These are phyloP conservation scores for Phyllosticta capitalensis DNA, from an alignment of 2,329 filamentous ascomycete species.

Conservation along the genomic window DNA sequence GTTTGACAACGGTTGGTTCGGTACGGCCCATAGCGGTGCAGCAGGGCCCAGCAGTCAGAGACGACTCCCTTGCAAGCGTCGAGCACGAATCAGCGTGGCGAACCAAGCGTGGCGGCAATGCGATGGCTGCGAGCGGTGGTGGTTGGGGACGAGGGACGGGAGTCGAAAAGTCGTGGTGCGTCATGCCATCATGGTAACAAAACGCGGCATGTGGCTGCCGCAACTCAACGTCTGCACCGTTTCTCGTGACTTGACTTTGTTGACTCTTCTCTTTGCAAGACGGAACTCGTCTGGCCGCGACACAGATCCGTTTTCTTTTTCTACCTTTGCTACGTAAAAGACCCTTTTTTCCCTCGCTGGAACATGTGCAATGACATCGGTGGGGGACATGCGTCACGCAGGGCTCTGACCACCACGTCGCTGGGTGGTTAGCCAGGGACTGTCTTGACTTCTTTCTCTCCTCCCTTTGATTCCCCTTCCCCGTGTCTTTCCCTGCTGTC, in stretches of 20 bases:
- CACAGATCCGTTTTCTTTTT: neutral
- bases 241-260: neutral
- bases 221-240: neutral
- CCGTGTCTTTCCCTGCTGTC: neutral
- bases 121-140: neutral
- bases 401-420: neutral
- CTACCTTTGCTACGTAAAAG: neutral
- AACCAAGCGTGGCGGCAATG: neutral
- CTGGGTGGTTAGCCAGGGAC: neutral
- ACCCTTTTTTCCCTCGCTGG: neutral
- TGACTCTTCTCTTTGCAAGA: too few relatives aligned
- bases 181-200: neutral
- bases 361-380: neutral
- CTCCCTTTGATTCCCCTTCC: neutral
- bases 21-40: constrained; percentile 25
- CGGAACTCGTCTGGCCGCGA: neutral
- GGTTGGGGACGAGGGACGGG: neutral
- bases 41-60: neutral
- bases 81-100: neutral
- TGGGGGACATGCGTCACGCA: neutral
- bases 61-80: neutral
- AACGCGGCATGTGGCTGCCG: neutral
- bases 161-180: neutral
- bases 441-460: neutral
- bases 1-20: constrained; percentile 28